Evolutionary conservation across 306 rosid species (phyloP).

Genomic region (Corylus heterophylla): DNA sequence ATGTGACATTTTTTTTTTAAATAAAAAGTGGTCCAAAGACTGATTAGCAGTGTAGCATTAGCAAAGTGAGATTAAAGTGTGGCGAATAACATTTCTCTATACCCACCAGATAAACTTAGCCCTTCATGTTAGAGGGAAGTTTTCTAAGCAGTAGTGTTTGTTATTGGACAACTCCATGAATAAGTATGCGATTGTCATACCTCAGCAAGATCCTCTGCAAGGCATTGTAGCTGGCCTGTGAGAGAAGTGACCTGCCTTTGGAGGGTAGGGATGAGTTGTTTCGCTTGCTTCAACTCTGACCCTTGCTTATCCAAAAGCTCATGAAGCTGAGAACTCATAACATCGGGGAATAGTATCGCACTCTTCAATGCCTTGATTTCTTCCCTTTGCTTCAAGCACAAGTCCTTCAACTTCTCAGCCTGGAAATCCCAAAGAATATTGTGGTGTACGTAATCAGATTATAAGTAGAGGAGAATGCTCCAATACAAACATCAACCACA

Average conservation of each 20-base stretch:
- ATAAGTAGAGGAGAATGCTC: no score
- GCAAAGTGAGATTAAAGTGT: no score
- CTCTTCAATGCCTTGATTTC: constrained; percentile 84
- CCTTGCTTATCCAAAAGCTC: constrained; percentile 76
- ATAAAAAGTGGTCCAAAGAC: no score
- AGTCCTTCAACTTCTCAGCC: constrained; percentile 94
- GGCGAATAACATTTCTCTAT: no score
- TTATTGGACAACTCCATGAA: no score
- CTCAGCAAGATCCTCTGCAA: constrained; percentile 95
- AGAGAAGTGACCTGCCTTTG: constrained; percentile 92
- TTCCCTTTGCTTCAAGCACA: constrained; percentile 93
- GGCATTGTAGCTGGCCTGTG: constrained; percentile 92
- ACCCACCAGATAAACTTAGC: not conserved
- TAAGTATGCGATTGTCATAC: constrained; percentile 32
- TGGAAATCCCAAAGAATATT: constrained; percentile 29
- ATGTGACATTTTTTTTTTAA: no score
- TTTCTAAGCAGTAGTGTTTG: no score
- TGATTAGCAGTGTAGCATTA: no score
- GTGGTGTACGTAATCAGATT: no score
- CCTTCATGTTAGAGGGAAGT: not conserved
- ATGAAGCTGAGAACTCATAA: constrained; percentile 77
- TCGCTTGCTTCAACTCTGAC: constrained; percentile 83
- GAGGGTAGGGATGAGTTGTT: constrained; percentile 84
- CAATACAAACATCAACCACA: no score
- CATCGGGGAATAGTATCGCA: constrained; percentile 83